Conservation (phyloP, 2,329 filamentous ascomycete species). For the Fusarium sp. region DNA sequence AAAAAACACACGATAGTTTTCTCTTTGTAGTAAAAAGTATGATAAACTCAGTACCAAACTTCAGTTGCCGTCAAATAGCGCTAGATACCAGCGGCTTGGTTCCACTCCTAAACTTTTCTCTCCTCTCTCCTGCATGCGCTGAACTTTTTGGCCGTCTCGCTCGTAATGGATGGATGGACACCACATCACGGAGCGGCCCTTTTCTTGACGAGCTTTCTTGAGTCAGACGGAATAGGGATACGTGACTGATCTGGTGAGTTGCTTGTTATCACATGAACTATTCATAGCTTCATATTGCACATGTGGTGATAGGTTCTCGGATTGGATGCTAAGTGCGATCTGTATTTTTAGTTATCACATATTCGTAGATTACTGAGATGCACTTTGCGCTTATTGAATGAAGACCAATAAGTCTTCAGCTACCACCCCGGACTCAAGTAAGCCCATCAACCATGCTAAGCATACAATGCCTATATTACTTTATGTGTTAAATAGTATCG, state of each 20-base stretch:
- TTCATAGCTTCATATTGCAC: slow-evolving; percentile 25
- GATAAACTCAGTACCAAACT: slow-evolving; percentile 12
- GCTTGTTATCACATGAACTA: slow-evolving; percentile 13
- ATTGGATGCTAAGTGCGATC: slow-evolving; percentile 40
- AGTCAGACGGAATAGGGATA: slow-evolving; percentile 6
- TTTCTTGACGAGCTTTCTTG: slow-evolving; percentile 1
- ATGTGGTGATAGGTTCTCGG: slow-evolving; percentile 26
- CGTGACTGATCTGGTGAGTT: neutral
- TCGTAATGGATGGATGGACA: neutral
- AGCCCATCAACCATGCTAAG: slow-evolving; percentile 7
- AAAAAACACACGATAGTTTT: slow-evolving; percentile 5
- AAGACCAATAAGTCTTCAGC: slow-evolving; percentile 8
- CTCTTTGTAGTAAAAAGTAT: slow-evolving; percentile 8
- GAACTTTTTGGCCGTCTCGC: slow-evolving; percentile 4
- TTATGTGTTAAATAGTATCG: slow-evolving; percentile 5
- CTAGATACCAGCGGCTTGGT: slow-evolving; percentile 20
- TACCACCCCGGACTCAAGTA: slow-evolving; percentile 14
- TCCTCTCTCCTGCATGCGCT: slow-evolving; percentile 22
- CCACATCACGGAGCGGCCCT: slow-evolving; percentile 6
- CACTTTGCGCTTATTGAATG: neutral
- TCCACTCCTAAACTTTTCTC: slow-evolving; percentile 23
- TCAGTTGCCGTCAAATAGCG: slow-evolving; percentile 13
- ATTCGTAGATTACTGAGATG: neutral
- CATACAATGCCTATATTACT: neutral
- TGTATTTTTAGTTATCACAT: slow-evolving; percentile 18